A percentile compares a stretch with the other conserved stretches of the same genome.
These are phyloP conservation scores for Mucor mucedo DNA, from an alignment of 371 early-diverging fungal species.

Conservation along the genomic window DNA sequence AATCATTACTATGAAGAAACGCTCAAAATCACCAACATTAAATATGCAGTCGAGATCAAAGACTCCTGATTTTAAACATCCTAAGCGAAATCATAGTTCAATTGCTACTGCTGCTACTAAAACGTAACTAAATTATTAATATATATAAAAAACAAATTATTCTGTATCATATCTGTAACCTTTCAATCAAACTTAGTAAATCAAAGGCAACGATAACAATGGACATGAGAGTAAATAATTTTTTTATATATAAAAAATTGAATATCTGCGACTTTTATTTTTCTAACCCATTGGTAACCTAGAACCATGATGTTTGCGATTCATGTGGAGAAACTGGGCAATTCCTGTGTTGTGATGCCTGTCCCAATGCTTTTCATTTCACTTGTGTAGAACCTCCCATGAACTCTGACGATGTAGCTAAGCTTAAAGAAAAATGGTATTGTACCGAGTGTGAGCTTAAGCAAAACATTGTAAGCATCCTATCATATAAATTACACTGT, in stretches of 20 bases:
- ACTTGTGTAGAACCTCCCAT: conserved; percentile 76
- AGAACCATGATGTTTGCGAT: conserved; percentile 72
- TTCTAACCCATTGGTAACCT: background rate
- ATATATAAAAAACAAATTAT: background rate
- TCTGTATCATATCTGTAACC: background rate
- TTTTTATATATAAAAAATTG: background rate
- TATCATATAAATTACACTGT: background rate
- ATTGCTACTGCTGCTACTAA: no score
- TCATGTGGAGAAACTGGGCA: conserved; percentile 68
- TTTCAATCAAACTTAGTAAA: background rate
- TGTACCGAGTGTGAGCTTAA: conserved; percentile 63
- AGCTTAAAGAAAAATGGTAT: conserved; percentile 67
- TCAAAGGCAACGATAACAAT: background rate
- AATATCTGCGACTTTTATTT: background rate
- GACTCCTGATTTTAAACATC: background rate
- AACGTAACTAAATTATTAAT: background rate
- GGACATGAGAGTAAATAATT: background rate
- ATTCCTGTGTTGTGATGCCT: conserved; percentile 77
- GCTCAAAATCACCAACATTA: background rate
- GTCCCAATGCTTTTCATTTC: conserved; percentile 79
- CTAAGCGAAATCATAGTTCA: conserved; percentile 1
- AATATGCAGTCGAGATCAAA: background rate
- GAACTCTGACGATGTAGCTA: conserved; percentile 51
- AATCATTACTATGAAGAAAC: background rate
- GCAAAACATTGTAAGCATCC: conserved; percentile 32